Evolutionary conservation across 2,329 filamentous ascomycete species (phyloP).

Genomic region (Didymella keratinophila): DNA sequence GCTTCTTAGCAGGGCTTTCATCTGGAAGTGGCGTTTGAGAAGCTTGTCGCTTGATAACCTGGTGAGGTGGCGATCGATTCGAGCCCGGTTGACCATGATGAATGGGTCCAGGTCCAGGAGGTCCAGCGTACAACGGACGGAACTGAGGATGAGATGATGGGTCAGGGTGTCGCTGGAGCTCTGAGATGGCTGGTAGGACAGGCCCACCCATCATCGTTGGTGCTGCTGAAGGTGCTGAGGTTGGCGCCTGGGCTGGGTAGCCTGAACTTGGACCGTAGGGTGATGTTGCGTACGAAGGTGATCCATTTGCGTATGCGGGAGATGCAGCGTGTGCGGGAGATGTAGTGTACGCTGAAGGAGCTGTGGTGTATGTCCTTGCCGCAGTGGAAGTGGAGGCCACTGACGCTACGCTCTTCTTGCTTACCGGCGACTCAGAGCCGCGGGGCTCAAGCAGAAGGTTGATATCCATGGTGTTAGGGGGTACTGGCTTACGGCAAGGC

Average conservation of each 20-base stretch:
- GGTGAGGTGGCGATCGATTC: slow-evolving; percentile 44
- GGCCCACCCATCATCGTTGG: slow-evolving; percentile 49
- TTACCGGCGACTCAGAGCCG: slow-evolving; percentile 72
- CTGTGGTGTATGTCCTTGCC: slow-evolving; percentile 46
- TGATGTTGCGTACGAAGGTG: slow-evolving; percentile 42
- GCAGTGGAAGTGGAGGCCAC: slow-evolving; percentile 51
- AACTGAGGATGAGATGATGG: slow-evolving; percentile 49
- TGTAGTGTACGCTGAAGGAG: slow-evolving; percentile 48
- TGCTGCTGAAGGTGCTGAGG: slow-evolving; percentile 35
- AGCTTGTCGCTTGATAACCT: slow-evolving; percentile 48
- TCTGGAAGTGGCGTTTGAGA: slow-evolving; percentile 49
- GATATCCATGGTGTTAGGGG: slow-evolving; percentile 88
- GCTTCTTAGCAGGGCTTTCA: slow-evolving; percentile 56
- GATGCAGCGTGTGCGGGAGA: slow-evolving; percentile 46
- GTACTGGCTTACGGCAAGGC: slow-evolving; percentile 55
- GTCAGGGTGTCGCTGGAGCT: slow-evolving; percentile 51
- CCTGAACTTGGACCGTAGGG: slow-evolving; percentile 42
- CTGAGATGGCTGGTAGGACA: slow-evolving; percentile 49
- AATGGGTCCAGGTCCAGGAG: slow-evolving; percentile 48
- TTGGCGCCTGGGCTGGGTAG: slow-evolving; percentile 37
- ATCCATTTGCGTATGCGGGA: slow-evolving; percentile 41
- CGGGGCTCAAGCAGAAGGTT: slow-evolving; percentile 81
- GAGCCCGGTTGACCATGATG: slow-evolving; percentile 37
- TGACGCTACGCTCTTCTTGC: slow-evolving; percentile 54
- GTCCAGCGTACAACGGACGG: slow-evolving; percentile 49